Evolutionary conservation across 2,329 filamentous ascomycete genomes (phyloP), one percentile per base, ranked within the genome.

Genomic region (Parafenestella ontariensis): DNA sequence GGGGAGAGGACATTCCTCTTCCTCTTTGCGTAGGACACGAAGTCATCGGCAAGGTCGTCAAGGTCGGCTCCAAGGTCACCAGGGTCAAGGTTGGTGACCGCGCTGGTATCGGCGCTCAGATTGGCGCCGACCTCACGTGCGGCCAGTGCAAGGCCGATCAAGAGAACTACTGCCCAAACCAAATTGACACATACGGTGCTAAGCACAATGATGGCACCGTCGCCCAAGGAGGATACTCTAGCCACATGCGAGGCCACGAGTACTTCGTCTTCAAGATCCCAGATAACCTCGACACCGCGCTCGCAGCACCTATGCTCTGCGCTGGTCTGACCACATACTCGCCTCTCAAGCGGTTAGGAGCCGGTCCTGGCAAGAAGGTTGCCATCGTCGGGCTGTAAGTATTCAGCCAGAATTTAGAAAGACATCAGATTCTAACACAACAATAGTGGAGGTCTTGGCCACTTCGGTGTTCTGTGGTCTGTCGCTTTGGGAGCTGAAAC

Each of bases 281-380:
- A 31, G 90, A 92, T 28, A 85, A 81, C 47, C 83, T 96, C 41
- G 74, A 81, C 59, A 79, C 75, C 54, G 73, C 73, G 21, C 77
- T 87, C 46, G 90, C 88, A 1, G 91, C 90, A 1, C 90, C 89
- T 9, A 92, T 93, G 89, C 83, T 95, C 64, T 96, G 92, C 76
- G 92, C 90, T 36, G 92, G 92, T 59, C 82, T 96, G 62, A 96
- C 92, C 3, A 87, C 87, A 54, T 96, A 87, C 79, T 89, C 85
- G 56, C 91, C 92, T 1, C 82, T 96, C 13, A 87, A 90, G 60
- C 85, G 91, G 44, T 87, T 92, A 69, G 89, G 89, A 20, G 83
- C 84, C 55, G 89, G 89, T 0, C 89, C 89, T 1, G 91, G 91
- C 58, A 91, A 90, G 81, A 91, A 91, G 79, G 86, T 92, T 20